Base-by-base conservation (phyloP, 2,329 filamentous ascomycete genomes). In the Colletotrichum gigasporum region DNA sequence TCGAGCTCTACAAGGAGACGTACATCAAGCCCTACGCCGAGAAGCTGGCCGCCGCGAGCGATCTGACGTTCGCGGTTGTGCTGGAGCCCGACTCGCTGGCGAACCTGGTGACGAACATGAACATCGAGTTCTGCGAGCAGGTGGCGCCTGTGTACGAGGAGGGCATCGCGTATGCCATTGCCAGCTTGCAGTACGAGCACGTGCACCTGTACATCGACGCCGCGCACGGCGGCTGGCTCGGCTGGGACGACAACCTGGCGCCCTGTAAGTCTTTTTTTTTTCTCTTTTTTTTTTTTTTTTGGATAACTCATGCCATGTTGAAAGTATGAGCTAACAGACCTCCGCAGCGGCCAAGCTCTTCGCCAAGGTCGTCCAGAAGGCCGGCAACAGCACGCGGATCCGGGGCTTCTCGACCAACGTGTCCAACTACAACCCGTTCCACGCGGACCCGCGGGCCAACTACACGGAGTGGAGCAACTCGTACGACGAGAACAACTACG, bases 321-420 rank as follows among this genome's bases (percentile, higher is more conserved):
- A n/a, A 4, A n/a, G 8, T 14, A 6, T 20, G 14, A 8, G 12
- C 67, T 67, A 24, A 69, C 22, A 50, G 12, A n/a, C 3, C 5
- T 6, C 18, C 5, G 18, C 52, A 76, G 78, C 79, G 14, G 80
- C 80, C 42, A 72, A 75, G 48, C 69, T 79, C 50, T 80, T 82
- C 63, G 71, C 72, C 66, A 75, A 77, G 55, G 79, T 82, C 45
- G 67, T 81, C 34, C 67, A 69, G 10, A 68, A 76, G 20, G 77
- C 80, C 18, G 69, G 70, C 35, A 70, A 72, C 63, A 63, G 62
- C 48, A 68, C 69, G 28, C 68, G 66, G 50, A 73, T 79, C 70
- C 76, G 80, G 18, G 80, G 80, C 18, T 79, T 80, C 66, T 71
- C 77, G 2, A 82, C 78, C 69, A 81, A 82, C 69, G 78, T 82